Percentiles rank a stretch among this genome's conserved stretches.
phyloP scores from a whole-genome alignment of 768 basidiomycete species.

The Rhizopogon sp. region DNA sequence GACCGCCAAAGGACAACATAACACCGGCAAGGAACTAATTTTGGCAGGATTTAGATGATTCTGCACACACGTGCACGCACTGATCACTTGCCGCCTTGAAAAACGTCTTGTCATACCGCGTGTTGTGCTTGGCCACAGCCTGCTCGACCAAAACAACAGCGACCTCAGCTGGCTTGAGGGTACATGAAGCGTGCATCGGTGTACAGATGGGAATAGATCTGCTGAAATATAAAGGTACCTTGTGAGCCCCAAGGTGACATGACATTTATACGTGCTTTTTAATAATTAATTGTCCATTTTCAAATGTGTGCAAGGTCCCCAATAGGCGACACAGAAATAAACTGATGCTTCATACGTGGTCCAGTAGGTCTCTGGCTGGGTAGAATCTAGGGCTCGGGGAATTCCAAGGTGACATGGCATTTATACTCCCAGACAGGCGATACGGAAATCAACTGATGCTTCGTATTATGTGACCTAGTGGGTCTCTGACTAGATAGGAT shows the following conservation, averaged over 20 bases:
- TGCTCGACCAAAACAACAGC: constrained; percentile 51
- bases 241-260: no score
- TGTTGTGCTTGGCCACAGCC: constrained; percentile 59
- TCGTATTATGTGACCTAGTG: neutral
- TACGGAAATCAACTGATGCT: constrained; percentile 6
- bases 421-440: constrained; percentile 14
- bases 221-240: constrained; percentile 2
- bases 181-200: constrained; percentile 31
- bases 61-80: neutral
- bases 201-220: neutral
- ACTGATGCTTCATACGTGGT: neutral
- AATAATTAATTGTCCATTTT: no score
- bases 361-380: neutral
- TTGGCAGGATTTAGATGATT: neutral
- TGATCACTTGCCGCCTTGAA: constrained; percentile 55
- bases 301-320: neutral
- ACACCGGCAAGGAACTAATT: constrained; percentile 61
- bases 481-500: neutral
- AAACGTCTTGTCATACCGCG: constrained; percentile 55
- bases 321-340: constrained; percentile 8
- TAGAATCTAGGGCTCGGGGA: neutral
- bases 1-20: constrained; percentile 72
- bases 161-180: constrained; percentile 56
- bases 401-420: neutral
- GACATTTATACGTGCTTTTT: no score